Base-by-base conservation (phyloP, 495 filamentous ascomycete species). In the Chaetomium fimeti region DNA sequence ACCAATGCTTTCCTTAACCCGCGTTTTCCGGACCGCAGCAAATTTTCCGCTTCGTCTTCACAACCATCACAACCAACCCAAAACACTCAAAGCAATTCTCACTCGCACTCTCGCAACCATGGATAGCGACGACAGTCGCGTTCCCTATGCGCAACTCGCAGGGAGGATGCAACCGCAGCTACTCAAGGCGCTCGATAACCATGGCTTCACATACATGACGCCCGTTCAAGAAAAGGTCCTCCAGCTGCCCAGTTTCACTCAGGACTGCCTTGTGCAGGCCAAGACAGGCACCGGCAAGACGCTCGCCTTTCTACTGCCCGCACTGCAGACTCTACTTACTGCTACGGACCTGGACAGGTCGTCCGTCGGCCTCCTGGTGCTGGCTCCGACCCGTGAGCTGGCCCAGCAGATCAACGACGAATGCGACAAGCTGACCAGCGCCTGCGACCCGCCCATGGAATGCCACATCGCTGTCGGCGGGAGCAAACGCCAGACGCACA, bases 391-490 rank as follows among this genome's bases (percentile, higher is more conserved):
- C 0, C 83, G 93, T 69, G 93, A 98, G 77, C 84, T 97, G 27
- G 93, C 93, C 22, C 86, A 90, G 79, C 93, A 98, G 75, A 96
- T 92, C 62, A 85, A 91, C 72, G 90, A 92, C 57, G 91, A 95
- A 72, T 82, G 91, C 62, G 79, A 80, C 56, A 84, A 83, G 64
- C 78, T 94, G 27, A 84, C 84, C 6, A 85, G 80, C 60, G 77
- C 81, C 15, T 75, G 91, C 57, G 78, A 83, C 43, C 85, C 89
- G 15, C 85, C 88, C 8, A 89, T 91, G 71, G 86, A 96, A 27
- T 97, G 92, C 71, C 94, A 97, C 79, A 90, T 94, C 71, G 97
- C 93, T 80, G 97, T 98, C 76, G 93, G 93, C 78, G 93, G 93
- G 77, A 97, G 90, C 73, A 92, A 93, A 72, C 94, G 94, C 90